These are phyloP conservation scores for Auricularia auricula-judae DNA, from an alignment of 768 basidiomycete species.

Conservation along the genomic window DNA sequence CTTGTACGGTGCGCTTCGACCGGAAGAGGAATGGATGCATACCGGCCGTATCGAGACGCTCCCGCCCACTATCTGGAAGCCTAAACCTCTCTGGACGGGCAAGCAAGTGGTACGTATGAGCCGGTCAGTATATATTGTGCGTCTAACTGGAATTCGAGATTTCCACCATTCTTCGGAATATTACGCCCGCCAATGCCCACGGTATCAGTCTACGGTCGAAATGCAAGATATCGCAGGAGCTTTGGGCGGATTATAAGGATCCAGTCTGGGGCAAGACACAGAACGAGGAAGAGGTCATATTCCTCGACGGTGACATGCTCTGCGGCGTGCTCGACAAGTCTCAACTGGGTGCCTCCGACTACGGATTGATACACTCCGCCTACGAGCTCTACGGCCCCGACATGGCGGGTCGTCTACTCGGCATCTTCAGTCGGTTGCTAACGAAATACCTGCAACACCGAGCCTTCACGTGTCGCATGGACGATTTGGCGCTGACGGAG, in stretches of 20 bases:
- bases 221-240: constrained; percentile 77
- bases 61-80: constrained; percentile 89
- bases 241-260: constrained; percentile 41
- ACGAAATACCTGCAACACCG: constrained; percentile 96
- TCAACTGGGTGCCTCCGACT: constrained; percentile 92
- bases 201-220: constrained; percentile 80
- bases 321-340: constrained; percentile 95
- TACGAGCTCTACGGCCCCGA: constrained; percentile 92
- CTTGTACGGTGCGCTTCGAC: constrained; percentile 85
- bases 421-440: constrained; percentile 86
- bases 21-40: constrained; percentile 61
- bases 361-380: constrained; percentile 92
- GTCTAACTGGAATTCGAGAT: constrained; percentile 40
- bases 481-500: constrained; percentile 84
- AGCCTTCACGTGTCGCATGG: constrained; percentile 98
- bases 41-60: constrained; percentile 63
- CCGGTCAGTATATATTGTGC: not conserved
- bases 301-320: constrained; percentile 88
- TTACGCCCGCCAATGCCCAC: constrained; percentile 66
- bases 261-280: constrained; percentile 46
- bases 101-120: constrained; percentile 74
- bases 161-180: constrained; percentile 86
- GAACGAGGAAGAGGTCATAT: constrained; percentile 65
- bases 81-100: constrained; percentile 87
- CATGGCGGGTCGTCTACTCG: constrained; percentile 80